Evolutionary conservation across 2,329 filamentous ascomycete species (phyloP), one percentile per base, ranked within the genome.

Genomic region (Venturia pyrina): DNA sequence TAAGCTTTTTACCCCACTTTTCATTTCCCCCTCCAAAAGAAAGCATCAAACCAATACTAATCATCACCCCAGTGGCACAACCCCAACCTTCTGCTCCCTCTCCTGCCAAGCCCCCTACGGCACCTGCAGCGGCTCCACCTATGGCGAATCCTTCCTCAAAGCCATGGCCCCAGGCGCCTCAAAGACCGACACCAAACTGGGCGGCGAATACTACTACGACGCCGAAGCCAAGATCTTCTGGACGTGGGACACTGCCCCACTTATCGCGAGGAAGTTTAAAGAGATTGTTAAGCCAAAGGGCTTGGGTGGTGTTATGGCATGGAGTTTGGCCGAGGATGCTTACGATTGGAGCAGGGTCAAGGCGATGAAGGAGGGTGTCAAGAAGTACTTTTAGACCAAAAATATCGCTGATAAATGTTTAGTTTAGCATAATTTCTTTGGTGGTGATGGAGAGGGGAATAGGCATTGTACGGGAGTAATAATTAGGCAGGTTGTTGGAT

Each of bases 231-330:
- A 82, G 65, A 73, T 87, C 40, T 92, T 89, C 82, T 92, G 89
- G 89, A 87, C 87, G 0, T 91, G 87, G 79, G 89, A 92, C 67
- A 89, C 86, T 0, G 79, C 82, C 0, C 78, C 80, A 8, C 79
- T 85, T 15, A 86, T 92, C 63, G 70, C 73, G 15, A 77, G 78
- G 66, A 92, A 92, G 76, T 85, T 90, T 66, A 75, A 80, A 3
- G 73, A 81, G 5, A 81, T 92, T 44, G 79, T 90, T 3, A 76
- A 79, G 40, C 78, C 78, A 41, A 81, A 82, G 71, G 74, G 77
- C 0, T 73, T 91, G 0, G 88, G 89, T 1, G 89, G 89, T 19
- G 84, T 89, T 5, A 90, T 91, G 81, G 88, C 88, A 0, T 91
- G 88, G 89, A 88, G 86, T 24, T 71, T 91, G 66, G 89, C 87